Conservation (phyloP, 129 eudicot species). For the Mikania micrantha region DNA sequence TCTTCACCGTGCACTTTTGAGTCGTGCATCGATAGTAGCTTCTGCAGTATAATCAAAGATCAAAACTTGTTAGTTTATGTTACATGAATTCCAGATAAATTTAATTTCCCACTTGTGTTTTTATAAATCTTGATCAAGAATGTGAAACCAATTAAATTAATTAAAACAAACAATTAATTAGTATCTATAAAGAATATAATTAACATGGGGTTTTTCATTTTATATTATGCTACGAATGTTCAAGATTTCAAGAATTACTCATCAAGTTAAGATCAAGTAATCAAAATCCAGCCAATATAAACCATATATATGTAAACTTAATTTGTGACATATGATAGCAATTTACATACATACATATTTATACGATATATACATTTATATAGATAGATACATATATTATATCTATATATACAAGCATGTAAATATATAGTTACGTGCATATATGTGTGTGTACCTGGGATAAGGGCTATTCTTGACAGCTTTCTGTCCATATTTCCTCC, state of each 20-base stretch:
- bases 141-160: slow-evolving; percentile 23
- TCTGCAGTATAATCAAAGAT: slow-evolving; percentile 42
- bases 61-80: background rate
- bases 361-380: background rate
- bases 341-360: background rate
- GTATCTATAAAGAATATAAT: too few species aligned
- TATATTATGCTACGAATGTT: too few species aligned
- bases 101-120: slow-evolving; percentile 10
- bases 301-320: too few species aligned
- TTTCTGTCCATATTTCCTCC: too few species aligned
- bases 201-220: too few species aligned
- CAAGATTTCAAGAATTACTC: too few species aligned
- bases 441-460: background rate
- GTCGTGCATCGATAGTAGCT: slow-evolving; percentile 96
- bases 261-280: too few species aligned
- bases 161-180: too few species aligned
- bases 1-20: slow-evolving; percentile 87
- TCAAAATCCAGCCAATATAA: too few species aligned
- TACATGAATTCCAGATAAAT: background rate
- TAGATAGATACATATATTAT: background rate
- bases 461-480: too few species aligned
- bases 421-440: too few species aligned
- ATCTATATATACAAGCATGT: background rate
- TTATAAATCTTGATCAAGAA: slow-evolving; percentile 2
- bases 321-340: background rate